A percentile compares a stretch with the other conserved stretches of the same genome.
These are phyloP conservation scores for Haplosporangium gracile DNA, from an alignment of 192 early-diverging fungal species.

Conservation along the genomic window DNA sequence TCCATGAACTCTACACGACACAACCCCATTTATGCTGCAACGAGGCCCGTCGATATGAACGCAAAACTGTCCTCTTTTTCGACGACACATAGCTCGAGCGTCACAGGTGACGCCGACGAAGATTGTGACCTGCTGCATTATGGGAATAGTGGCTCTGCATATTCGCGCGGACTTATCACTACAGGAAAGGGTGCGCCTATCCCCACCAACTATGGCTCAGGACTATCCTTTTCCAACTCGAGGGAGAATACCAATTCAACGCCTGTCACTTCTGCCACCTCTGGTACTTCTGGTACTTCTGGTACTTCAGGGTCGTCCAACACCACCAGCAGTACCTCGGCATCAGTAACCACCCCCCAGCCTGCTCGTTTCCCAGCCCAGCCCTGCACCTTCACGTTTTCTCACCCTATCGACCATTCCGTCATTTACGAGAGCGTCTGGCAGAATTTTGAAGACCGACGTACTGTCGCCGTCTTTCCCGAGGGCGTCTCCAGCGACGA, in stretches of 20 bases:
- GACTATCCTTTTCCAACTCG: neutral
- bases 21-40: conserved; percentile 1
- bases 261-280: neutral
- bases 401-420: conserved; percentile 52
- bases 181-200: neutral
- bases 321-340: neutral
- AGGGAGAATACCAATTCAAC: neutral
- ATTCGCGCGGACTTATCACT: neutral
- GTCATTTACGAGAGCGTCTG: conserved; percentile 58
- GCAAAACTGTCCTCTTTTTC: conserved; percentile 28
- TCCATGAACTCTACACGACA: conserved; percentile 19
- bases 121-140: neutral
- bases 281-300: neutral
- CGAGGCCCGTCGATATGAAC: conserved; percentile 17
- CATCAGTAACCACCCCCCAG: neutral
- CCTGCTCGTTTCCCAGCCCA: conserved; percentile 28
- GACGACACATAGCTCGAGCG: conserved; percentile 20
- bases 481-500: conserved; percentile 59
- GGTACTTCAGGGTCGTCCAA: neutral
- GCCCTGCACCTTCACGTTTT: conserved; percentile 50
- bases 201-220: neutral
- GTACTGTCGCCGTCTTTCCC: conserved; percentile 57
- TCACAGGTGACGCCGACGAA: neutral
- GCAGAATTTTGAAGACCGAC: conserved; percentile 53
- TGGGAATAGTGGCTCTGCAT: neutral